phyloP scores from a whole-genome alignment of 129 eudicot genomes.

The Helichrysum umbraculigerum region DNA sequence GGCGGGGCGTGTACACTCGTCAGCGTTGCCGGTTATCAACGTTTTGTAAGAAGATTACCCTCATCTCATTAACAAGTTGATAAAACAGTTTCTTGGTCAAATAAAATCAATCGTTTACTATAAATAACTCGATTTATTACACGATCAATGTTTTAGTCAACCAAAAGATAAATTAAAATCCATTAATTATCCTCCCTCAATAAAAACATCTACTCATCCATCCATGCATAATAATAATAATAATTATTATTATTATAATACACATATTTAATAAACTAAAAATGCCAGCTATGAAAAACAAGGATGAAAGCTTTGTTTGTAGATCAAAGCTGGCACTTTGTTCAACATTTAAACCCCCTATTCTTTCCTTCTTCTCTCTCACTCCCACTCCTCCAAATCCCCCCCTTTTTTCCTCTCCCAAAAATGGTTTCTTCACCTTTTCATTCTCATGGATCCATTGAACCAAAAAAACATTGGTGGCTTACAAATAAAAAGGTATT shows the following conservation, averaged over 20 bases:
- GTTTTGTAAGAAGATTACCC: too few species aligned
- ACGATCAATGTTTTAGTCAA: constrained; percentile 9
- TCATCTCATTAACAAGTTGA: too few species aligned
- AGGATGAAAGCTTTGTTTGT: constrained; percentile 69
- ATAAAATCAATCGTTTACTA: too few species aligned
- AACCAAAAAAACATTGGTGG: constrained; percentile 85
- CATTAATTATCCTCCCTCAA: neutral
- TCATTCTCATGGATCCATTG: constrained; percentile 46
- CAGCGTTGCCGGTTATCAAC: too few species aligned
- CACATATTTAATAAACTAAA: neutral
- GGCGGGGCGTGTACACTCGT: too few species aligned
- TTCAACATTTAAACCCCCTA: constrained; percentile 35
- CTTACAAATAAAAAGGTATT: constrained; percentile 72
- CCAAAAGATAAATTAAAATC: neutral
- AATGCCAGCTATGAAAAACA: constrained; percentile 76
- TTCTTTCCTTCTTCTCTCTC: constrained; percentile 21
- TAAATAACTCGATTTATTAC: too few species aligned
- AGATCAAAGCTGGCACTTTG: constrained; percentile 86
- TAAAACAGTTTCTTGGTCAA: too few species aligned
- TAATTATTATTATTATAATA: too few species aligned
- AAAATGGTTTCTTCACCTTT: constrained; percentile 58
- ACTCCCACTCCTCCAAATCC: neutral
- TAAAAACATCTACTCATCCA: too few species aligned
- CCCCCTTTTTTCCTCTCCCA: neutral
- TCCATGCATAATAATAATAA: too few species aligned